phyloP scores from a whole-genome alignment of 2,329 filamentous ascomycete genomes.

The Fusarium beomiforme region DNA sequence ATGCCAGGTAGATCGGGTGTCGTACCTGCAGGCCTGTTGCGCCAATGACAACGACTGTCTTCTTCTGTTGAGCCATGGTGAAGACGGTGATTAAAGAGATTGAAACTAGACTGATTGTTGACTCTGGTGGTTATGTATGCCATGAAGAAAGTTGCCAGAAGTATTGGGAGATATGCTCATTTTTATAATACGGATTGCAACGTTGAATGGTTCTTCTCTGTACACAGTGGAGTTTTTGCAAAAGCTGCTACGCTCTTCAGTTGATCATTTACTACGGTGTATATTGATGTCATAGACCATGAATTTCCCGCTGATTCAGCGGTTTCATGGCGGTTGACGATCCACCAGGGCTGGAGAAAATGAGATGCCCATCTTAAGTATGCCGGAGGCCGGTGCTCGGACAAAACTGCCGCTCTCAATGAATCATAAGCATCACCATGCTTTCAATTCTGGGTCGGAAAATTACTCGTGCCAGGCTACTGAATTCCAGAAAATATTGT shows the following conservation, averaged over 20 bases:
- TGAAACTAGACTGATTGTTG: fast-evolving
- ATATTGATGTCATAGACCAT: background rate
- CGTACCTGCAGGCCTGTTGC: background rate
- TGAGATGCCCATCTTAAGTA: fast-evolving
- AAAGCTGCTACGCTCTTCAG: no score
- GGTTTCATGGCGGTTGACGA: background rate
- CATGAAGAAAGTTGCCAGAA: fast-evolving
- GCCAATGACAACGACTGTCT: background rate
- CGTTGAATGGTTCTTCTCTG: background rate
- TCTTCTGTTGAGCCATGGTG: background rate
- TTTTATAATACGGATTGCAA: background rate
- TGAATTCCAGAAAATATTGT: no score
- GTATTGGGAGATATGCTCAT: fast-evolving
- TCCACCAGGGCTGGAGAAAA: background rate
- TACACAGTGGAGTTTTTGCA: background rate
- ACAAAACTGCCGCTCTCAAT: no score
- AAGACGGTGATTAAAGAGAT: background rate
- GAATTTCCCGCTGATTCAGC: slow-evolving; percentile 3
- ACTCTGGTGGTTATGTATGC: no score
- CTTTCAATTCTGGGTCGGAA: no score
- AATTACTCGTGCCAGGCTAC: no score
- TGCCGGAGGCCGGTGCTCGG: no score
- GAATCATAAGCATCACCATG: no score
- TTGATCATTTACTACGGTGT: background rate
- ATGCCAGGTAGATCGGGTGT: fast-evolving